Base-by-base conservation (phyloP, 2,329 filamentous ascomycete species). In the Exophiala bonariae region DNA sequence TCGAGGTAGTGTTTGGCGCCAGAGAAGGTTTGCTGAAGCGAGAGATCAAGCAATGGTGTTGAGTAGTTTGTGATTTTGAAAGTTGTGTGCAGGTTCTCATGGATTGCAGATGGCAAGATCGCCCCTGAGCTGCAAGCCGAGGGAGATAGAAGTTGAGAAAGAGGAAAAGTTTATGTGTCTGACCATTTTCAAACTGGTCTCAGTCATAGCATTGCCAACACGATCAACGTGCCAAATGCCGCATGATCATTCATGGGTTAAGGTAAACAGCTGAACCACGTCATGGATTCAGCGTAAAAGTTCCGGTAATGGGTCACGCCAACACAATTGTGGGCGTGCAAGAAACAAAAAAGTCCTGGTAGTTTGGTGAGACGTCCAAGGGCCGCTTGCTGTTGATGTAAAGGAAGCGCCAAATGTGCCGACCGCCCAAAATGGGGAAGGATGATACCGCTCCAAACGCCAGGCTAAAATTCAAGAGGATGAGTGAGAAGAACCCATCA, bases 21-120 rank as follows among this genome's bases (percentile, higher is more conserved):
- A 50, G 37, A 44, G 42, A 49, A 42, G 49, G 50, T 40, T 50
- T 54, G 50, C 50, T 54, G 50, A 54, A 54, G 38, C 38, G 50
- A 53, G 46, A 53, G 50, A 53, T 53, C 50, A 53, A 53, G 41
- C 46, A 49, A 43, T 26, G 46, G 41, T 38, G 44, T 45, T 16
- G 39, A 35, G n/a, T 28, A 30, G 28, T 43, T 38, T 43, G 32
- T 36, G 18, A 42, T 40, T 28, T 41, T 39, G 17, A 30, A 38
- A 5, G 33, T 47, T 43, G 40, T 35, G 26, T 42, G 38, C 36
- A 35, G 22, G 39, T 31, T 36, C 14, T 35, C 19, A 11, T 38
- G 35, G 19, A 28, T 32, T 16, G 20, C 38, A 19, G 20, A 18
- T 18, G 13, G 32, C 13, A 34, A 7, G 14, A 34, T 14, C 13